phyloP scores from a whole-genome alignment of 2,329 filamentous ascomycete genomes.

The Colletotrichum sublineola region DNA sequence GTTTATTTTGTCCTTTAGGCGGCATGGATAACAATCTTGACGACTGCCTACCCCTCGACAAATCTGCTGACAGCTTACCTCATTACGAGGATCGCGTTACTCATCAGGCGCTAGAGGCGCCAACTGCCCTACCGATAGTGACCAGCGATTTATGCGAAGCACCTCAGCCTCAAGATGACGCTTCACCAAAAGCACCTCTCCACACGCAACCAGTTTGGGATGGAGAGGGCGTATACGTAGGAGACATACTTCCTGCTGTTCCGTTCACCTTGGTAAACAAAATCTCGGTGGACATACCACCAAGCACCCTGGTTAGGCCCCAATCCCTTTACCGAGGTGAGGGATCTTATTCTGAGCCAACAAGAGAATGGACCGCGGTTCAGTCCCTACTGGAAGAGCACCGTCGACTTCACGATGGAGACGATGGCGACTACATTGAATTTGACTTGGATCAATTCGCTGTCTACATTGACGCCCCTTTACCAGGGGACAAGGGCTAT shows the following conservation, averaged over 20 bases:
- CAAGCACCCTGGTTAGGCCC: slow-evolving; percentile 28
- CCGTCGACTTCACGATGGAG: slow-evolving; percentile 30
- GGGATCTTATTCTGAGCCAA: slow-evolving; percentile 43
- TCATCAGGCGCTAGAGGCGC: neutral
- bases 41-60: slow-evolving; percentile 1
- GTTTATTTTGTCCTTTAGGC: neutral
- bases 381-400: slow-evolving; percentile 47
- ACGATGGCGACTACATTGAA: slow-evolving; percentile 56
- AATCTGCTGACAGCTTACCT: neutral
- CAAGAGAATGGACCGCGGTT: slow-evolving; percentile 51
- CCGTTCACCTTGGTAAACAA: neutral
- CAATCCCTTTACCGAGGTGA: slow-evolving; percentile 45
- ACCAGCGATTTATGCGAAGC: neutral
- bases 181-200: neutral
- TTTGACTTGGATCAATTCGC: slow-evolving; percentile 70
- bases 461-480: slow-evolving; percentile 62
- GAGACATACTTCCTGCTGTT: neutral
- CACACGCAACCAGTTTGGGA: neutral
- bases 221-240: neutral
- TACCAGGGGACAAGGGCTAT: slow-evolving; percentile 43
- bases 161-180: neutral
- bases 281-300: slow-evolving; percentile 27
- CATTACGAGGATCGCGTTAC: neutral
- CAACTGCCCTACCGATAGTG: neutral
- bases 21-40: neutral